Conservation (phyloP, 768 basidiomycete genomes). For the Terana coerulea region DNA sequence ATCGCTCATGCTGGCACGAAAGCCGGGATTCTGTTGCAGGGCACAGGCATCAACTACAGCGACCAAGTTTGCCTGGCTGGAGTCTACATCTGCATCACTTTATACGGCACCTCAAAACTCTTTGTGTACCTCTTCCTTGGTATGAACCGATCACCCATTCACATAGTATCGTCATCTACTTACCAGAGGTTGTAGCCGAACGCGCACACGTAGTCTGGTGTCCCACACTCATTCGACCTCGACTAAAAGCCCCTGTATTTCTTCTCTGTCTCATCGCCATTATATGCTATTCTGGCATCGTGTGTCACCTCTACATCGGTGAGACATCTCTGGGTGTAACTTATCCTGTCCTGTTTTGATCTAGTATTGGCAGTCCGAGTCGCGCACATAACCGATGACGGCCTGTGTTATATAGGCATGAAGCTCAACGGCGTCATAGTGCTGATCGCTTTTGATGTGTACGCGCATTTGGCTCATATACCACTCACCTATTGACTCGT, state of each 20-base stretch:
- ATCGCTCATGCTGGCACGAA: too few relatives aligned
- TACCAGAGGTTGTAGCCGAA: constrained; percentile 32
- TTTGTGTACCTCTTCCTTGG: constrained; percentile 47
- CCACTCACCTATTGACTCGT: not conserved
- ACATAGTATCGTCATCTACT: not conserved
- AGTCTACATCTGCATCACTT: constrained; percentile 39
- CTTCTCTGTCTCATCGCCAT: constrained; percentile 28
- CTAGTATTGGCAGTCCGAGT: constrained; percentile 37
- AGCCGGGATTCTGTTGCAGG: constrained; percentile 43
- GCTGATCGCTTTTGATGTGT: constrained; percentile 46
- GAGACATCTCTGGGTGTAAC: constrained; percentile 6
- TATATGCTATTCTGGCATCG: constrained; percentile 35
- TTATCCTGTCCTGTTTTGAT: too few relatives aligned
- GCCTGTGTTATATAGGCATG: constrained; percentile 46
- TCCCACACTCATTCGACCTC: constrained; percentile 26
- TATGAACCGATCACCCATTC: constrained; percentile 10
- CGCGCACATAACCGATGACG: constrained; percentile 32
- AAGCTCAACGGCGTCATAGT: constrained; percentile 39
- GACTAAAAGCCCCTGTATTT: constrained; percentile 40
- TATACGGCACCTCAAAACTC: constrained; percentile 41
- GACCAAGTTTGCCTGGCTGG: constrained; percentile 35
- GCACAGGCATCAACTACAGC: constrained; percentile 39
- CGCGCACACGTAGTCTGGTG: constrained; percentile 46
- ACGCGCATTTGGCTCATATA: constrained; percentile 18
- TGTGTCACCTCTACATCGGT: constrained; percentile 38